Percentiles rank a stretch among this genome's conserved stretches.
phyloP scores from a whole-genome alignment of 2,329 filamentous ascomycete species.

The Corniculantispora saksenae region DNA sequence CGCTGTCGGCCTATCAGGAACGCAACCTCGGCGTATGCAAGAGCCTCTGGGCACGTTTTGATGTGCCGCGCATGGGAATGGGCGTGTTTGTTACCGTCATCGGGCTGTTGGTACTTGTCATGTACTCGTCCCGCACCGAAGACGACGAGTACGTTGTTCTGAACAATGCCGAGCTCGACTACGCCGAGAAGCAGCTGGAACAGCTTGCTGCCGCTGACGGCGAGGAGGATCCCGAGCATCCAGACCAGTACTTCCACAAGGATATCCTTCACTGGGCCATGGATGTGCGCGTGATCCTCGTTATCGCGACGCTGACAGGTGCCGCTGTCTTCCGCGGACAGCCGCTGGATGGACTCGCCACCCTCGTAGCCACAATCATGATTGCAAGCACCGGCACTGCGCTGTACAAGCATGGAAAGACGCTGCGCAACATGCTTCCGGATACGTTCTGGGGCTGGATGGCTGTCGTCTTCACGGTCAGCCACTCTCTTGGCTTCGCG shows the following conservation, averaged over 20 bases:
- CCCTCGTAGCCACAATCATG: slow-evolving; percentile 38
- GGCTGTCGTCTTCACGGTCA: slow-evolving; percentile 75
- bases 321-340: slow-evolving; percentile 36
- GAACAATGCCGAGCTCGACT: slow-evolving; percentile 59
- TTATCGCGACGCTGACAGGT: slow-evolving; percentile 30
- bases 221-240: slow-evolving; percentile 44
- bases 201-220: slow-evolving; percentile 45
- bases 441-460: slow-evolving; percentile 88
- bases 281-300: slow-evolving; percentile 36
- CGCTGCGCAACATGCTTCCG: slow-evolving; percentile 60
- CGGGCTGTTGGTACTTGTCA: slow-evolving; percentile 67
- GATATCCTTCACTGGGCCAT: slow-evolving; percentile 39
- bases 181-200: slow-evolving; percentile 55
- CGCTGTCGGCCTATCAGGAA: slow-evolving; percentile 73
- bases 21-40: slow-evolving; percentile 80
- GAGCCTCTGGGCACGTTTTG: slow-evolving; percentile 87
- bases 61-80: slow-evolving; percentile 79
- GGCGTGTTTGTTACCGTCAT: slow-evolving; percentile 72
- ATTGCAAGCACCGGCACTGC: slow-evolving; percentile 45
- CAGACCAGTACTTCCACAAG: slow-evolving; percentile 37
- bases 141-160: slow-evolving; percentile 56
- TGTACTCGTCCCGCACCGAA: slow-evolving; percentile 67
- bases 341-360: slow-evolving; percentile 37
- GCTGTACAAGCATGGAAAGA: slow-evolving; percentile 46
- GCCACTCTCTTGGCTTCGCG: slow-evolving; percentile 89